phyloP scores from a whole-genome alignment of 495 filamentous ascomycete species.

The Pyronema domesticum region DNA sequence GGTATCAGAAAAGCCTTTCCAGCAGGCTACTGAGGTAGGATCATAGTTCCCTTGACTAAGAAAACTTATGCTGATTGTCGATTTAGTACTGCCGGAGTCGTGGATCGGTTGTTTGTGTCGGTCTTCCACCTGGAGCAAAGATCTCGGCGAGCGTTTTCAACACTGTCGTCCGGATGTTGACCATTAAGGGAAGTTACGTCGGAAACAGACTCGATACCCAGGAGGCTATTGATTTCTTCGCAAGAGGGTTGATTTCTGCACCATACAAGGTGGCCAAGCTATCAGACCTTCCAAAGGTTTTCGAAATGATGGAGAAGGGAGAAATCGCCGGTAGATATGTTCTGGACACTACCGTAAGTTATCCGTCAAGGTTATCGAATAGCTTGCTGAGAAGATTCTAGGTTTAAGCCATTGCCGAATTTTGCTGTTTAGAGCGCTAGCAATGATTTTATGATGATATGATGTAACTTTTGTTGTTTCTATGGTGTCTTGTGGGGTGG shows the following conservation, averaged over 20 bases:
- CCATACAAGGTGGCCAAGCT: conserved; percentile 73
- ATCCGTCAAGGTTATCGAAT: no score
- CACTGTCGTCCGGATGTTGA: conserved; percentile 74
- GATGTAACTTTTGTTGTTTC: not conserved
- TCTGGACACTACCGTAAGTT: conserved; percentile 36
- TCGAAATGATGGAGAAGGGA: conserved; percentile 51
- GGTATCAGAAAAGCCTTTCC: conserved; percentile 76
- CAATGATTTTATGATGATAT: not conserved
- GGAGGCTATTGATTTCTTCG: conserved; percentile 79
- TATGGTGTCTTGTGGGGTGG: no score
- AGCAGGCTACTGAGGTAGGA: conserved; percentile 57
- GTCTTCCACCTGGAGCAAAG: conserved; percentile 59
- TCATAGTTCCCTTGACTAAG: not conserved
- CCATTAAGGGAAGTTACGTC: conserved; percentile 83
- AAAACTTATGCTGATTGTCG: not conserved
- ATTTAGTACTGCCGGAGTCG: conserved; percentile 54
- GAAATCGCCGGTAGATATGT: conserved; percentile 83
- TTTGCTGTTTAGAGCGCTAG: not conserved
- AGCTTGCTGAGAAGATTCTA: not conserved
- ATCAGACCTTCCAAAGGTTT: conserved; percentile 58
- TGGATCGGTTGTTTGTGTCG: conserved; percentile 68
- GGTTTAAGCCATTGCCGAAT: not conserved
- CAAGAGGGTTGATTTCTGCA: conserved; percentile 61
- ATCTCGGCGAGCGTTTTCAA: conserved; percentile 71
- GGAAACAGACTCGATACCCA: conserved; percentile 70